A percentile compares a stretch with the other conserved stretches of the same genome.
Evolutionary conservation across 495 filamentous ascomycete species (phyloP).

Genomic region (Penicillium longicatenatum): DNA sequence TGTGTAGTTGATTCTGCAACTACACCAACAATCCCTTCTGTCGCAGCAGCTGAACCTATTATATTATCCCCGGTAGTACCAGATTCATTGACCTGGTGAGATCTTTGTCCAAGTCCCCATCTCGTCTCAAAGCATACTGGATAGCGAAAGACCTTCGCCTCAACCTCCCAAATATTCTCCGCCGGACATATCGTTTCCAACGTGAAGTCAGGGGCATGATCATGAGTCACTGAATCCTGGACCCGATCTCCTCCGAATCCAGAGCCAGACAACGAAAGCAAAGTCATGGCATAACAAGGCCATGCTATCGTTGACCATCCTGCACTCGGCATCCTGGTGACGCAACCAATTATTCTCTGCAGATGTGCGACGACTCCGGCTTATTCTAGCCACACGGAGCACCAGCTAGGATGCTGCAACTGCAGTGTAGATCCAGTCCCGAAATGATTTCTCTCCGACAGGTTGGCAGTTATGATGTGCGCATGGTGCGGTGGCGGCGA

Average conservation of each 20-base stretch:
- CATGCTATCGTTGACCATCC: slow-evolving; percentile 16
- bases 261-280: slow-evolving; percentile 11
- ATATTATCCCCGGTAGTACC: slow-evolving; percentile 8
- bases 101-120: slow-evolving; percentile 11
- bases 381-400: slow-evolving; percentile 7
- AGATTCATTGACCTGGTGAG: not conserved
- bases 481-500: slow-evolving; percentile 18
- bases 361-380: slow-evolving; percentile 9
- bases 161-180: slow-evolving; percentile 18
- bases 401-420: not conserved
- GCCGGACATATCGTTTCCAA: slow-evolving; percentile 17
- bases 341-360: not conserved
- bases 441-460: slow-evolving; percentile 1
- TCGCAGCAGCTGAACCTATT: slow-evolving; percentile 7
- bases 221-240: slow-evolving; percentile 7
- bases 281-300: slow-evolving; percentile 9
- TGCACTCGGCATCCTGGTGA: slow-evolving; percentile 21
- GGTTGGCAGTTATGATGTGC: slow-evolving; percentile 13
- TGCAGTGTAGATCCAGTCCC: slow-evolving; percentile 9
- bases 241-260: slow-evolving; percentile 9
- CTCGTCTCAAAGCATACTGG: slow-evolving; percentile 22
- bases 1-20: not conserved
- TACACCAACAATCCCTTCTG: not conserved
- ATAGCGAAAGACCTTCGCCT: slow-evolving; percentile 22
- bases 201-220: not conserved